Evolutionary conservation across 2,329 filamentous ascomycete species (phyloP).

Genomic region (Claviceps sorghi): DNA sequence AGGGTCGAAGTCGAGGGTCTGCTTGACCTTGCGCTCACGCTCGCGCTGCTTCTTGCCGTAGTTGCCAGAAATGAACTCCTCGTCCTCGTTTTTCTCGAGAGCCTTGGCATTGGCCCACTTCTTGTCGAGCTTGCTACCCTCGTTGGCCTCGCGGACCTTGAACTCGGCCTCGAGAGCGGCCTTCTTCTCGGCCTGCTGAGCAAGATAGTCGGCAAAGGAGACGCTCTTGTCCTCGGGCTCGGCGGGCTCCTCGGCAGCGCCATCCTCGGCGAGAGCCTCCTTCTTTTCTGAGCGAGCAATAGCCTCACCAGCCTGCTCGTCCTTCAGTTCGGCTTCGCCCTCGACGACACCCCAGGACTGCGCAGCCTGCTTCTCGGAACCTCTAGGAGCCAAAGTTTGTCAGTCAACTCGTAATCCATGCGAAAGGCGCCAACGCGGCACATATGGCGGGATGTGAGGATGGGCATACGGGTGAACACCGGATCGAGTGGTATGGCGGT

Average conservation of each 20-base stretch:
- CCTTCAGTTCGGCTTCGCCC: slow-evolving; percentile 71
- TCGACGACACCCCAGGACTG: slow-evolving; percentile 80
- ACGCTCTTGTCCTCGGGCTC: slow-evolving; percentile 77
- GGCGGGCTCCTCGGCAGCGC: slow-evolving; percentile 29
- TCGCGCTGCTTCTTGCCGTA: slow-evolving; percentile 69
- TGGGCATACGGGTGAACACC: slow-evolving; percentile 30
- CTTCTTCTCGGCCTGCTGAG: slow-evolving; percentile 59
- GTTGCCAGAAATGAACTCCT: slow-evolving; percentile 63
- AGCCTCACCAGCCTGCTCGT: slow-evolving; percentile 80
- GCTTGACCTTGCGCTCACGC: slow-evolving; percentile 86
- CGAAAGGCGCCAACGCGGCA: neutral
- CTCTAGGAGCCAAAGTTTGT: slow-evolving; percentile 31
- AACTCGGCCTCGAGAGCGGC: slow-evolving; percentile 47
- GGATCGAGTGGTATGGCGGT: slow-evolving; percentile 36
- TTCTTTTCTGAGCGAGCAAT: slow-evolving; percentile 78
- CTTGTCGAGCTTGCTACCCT: slow-evolving; percentile 75
- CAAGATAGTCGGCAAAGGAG: slow-evolving; percentile 80
- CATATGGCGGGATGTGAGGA: neutral
- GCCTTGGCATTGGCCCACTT: slow-evolving; percentile 82
- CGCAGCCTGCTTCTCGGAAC: slow-evolving; percentile 73
- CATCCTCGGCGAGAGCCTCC: slow-evolving; percentile 43
- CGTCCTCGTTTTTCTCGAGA: slow-evolving; percentile 48
- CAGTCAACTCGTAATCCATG: neutral
- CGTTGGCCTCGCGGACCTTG: slow-evolving; percentile 79
- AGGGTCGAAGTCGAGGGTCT: slow-evolving; percentile 76